Percentiles rank a stretch among this genome's conserved stretches.
These are phyloP conservation scores for Monosporascus cannonballus DNA, from an alignment of 2,329 filamentous ascomycete genomes.

Conservation along the genomic window DNA sequence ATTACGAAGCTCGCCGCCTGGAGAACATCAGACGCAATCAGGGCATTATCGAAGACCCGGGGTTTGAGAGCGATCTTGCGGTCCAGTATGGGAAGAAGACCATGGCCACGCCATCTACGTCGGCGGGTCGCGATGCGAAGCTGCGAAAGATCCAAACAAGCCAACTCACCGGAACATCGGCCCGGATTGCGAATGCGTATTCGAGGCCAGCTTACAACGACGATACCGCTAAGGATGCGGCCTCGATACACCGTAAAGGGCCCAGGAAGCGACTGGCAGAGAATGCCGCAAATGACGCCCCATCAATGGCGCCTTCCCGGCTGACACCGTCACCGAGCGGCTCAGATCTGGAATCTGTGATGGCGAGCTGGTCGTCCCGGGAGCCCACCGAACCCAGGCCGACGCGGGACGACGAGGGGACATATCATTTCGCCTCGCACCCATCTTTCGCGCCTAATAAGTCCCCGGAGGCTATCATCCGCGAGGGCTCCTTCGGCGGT, in stretches of 20 bases:
- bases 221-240: constrained; percentile 14
- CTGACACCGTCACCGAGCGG: constrained; percentile 1
- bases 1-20: constrained; percentile 38
- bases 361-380: constrained; percentile 38
- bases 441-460: constrained; percentile 46
- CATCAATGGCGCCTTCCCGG: background rate
- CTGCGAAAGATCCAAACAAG: constrained; percentile 29
- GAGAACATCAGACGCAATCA: constrained; percentile 45
- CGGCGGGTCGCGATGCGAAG: constrained; percentile 22
- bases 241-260: background rate
- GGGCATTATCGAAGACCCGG: constrained; percentile 39
- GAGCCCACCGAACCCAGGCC: constrained; percentile 31
- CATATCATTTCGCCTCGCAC: constrained; percentile 39
- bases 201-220: constrained; percentile 31
- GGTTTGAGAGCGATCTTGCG: constrained; percentile 30
- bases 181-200: constrained; percentile 37
- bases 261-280: background rate
- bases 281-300: background rate
- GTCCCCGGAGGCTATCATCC: constrained; percentile 43
- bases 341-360: constrained; percentile 14
- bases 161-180: constrained; percentile 37
- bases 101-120: background rate
- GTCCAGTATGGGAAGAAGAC: constrained; percentile 7
- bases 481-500: constrained; percentile 47
- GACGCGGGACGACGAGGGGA: constrained; percentile 32